A percentile compares a stretch with the other conserved stretches of the same genome.
These are phyloP conservation scores for Geranomyces variabilis DNA, from an alignment of 192 early-diverging fungal genomes.

Conservation along the genomic window DNA sequence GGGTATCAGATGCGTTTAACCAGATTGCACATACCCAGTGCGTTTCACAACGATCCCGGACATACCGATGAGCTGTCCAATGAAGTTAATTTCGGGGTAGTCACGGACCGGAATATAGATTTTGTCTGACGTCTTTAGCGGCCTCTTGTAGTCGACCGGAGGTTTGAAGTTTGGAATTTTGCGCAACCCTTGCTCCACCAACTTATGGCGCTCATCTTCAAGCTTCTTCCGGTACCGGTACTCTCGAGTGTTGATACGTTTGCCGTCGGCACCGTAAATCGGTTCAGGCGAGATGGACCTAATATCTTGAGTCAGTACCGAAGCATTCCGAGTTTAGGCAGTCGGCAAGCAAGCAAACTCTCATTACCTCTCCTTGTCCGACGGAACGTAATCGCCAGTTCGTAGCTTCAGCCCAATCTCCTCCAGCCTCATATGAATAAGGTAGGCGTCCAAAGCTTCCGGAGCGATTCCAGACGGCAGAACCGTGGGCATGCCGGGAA, in stretches of 20 bases:
- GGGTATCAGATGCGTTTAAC: neutral
- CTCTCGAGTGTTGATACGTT: conserved; percentile 95
- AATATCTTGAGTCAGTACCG: neutral
- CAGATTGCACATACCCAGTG: neutral
- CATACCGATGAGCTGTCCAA: conserved; percentile 86
- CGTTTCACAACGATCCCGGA: neutral
- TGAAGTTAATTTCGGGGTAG: conserved; percentile 97
- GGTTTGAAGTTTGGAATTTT: conserved; percentile 83
- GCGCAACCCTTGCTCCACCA: conserved; percentile 79
- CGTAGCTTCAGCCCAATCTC: conserved; percentile 84
- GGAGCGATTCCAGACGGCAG: conserved; percentile 75
- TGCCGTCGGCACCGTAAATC: conserved; percentile 87
- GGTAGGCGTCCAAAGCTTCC: conserved; percentile 80
- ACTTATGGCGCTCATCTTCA: conserved; percentile 88
- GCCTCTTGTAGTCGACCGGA: conserved; percentile 86
- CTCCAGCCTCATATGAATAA: conserved; percentile 85
- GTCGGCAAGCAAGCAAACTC: conserved; percentile 19
- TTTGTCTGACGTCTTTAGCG: conserved; percentile 85
- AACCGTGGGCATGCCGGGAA: conserved; percentile 77
- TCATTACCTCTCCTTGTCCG: conserved; percentile 69
- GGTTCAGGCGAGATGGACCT: conserved; percentile 98
- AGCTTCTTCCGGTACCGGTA: conserved; percentile 85
- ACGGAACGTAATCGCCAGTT: conserved; percentile 82
- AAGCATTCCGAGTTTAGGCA: too few species aligned
- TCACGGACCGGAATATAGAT: conserved; percentile 94